Evolutionary conservation across 1,139 yeast species (phyloP), one percentile per base, ranked within the genome.

Genomic region (Cylindricascospora bacillispora): DNA sequence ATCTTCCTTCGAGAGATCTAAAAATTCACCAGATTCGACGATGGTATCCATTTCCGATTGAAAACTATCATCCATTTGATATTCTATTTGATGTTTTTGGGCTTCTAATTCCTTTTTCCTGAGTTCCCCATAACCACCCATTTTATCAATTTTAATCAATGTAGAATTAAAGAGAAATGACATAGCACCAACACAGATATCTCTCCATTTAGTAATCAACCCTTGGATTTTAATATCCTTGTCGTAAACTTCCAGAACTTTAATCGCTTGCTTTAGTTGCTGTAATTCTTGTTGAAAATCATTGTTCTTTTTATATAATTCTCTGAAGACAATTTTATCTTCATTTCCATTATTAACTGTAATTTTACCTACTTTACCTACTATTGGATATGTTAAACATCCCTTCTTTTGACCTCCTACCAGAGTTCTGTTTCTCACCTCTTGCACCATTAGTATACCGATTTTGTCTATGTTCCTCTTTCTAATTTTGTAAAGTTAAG

Each of bases 111-210:
- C 62, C 22, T 50, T 53, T 32, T 49, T 48, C 18, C 54, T 44
- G 29, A 59, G 57, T 31, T 61, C 65, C 25, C 51, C 55, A 34
- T 64, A 59, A 0, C 73, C 73, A 11, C 72, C 72, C 49, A 59
- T 48, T 32, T 47, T 55, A 17, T 52, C 52, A 4, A 66, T 56
- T 33, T 63, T 64, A 7, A 53, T 40, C 13, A 53, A 36, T 0
- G 67, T 65, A 6, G 61, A 57, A 36, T 64, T 64, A 18, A 56
- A 40, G 23, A 67, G 34, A 35, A 55, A 63, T 23, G 60, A 56
- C 22, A 70, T 59, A 1, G 67, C 67, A 27, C 45, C 49, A 35
- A 63, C 63, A 1, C 67, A 63, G 1, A 60, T 58, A 7, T 43
- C 45, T 33, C 66, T 52, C 72, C 73, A 67, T 36, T 64, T 62